These are phyloP conservation scores for Suillus spraguei DNA, from an alignment of 768 basidiomycete genomes.

Conservation along the genomic window DNA sequence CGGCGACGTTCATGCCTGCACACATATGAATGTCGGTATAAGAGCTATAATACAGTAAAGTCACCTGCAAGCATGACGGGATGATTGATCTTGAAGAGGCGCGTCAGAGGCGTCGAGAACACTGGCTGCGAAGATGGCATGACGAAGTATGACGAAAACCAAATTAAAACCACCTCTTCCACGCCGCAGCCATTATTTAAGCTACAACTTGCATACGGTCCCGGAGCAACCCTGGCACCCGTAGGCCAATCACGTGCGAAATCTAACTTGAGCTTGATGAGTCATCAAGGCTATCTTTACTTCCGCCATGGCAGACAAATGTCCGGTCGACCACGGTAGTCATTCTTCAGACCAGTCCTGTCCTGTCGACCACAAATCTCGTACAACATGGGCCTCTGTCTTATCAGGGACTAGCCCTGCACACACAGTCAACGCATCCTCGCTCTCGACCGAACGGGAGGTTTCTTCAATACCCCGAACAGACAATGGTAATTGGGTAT, in stretches of 20 bases:
- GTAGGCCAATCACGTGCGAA: not conserved
- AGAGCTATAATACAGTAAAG: constrained; percentile 9
- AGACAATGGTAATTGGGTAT: constrained; percentile 84
- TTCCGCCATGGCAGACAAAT: constrained; percentile 36
- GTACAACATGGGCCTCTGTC: constrained; percentile 44
- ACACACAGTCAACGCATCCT: constrained; percentile 14
- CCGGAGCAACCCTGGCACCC: not conserved
- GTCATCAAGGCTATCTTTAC: constrained; percentile 10
- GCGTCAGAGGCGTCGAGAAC: constrained; percentile 75
- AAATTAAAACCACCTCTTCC: not conserved
- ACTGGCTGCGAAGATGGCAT: constrained; percentile 71
- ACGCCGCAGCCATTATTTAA: not conserved
- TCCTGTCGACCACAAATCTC: constrained; percentile 65
- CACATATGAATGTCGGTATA: constrained; percentile 8
- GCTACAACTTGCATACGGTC: not conserved
- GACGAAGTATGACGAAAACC: constrained; percentile 16
- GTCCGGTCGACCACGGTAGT: constrained; percentile 51
- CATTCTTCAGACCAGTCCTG: constrained; percentile 43
- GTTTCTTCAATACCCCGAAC: constrained; percentile 85
- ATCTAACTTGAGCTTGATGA: constrained; percentile 4
- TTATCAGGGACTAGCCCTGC: constrained; percentile 21
- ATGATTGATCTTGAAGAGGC: constrained; percentile 76
- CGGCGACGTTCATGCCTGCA: constrained; percentile 76
- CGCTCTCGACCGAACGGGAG: constrained; percentile 74
- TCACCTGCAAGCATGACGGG: constrained; percentile 82